Conservation (phyloP, 192 early-diverging fungal genomes). For the Piromyces sp. region DNA sequence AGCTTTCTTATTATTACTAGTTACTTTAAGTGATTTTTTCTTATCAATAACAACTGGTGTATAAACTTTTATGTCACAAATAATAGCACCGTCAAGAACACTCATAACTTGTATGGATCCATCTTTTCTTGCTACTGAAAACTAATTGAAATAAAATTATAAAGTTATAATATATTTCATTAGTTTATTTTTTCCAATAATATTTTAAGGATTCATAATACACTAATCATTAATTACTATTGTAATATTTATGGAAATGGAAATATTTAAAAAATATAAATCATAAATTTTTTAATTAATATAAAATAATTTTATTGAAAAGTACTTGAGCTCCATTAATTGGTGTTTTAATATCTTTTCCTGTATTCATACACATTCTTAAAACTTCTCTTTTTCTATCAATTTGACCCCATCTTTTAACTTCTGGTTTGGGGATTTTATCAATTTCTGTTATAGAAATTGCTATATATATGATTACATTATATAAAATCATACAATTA, state of each 20-base stretch:
- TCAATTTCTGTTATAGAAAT: neutral
- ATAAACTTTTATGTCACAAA: slow-evolving; percentile 8
- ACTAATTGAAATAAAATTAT: neutral
- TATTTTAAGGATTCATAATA: too few relatives aligned
- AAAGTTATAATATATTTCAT: too few relatives aligned
- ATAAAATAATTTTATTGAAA: neutral
- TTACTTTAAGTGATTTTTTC: slow-evolving; percentile 8
- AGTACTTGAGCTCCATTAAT: neutral
- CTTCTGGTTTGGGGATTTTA: neutral
- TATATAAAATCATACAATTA: too few relatives aligned
- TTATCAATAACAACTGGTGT: slow-evolving; percentile 1
- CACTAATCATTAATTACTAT: too few relatives aligned
- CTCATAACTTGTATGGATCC: slow-evolving; percentile 10
- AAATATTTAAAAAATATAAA: too few relatives aligned
- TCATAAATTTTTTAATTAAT: too few relatives aligned
- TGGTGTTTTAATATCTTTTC: neutral
- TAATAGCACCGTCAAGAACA: slow-evolving; percentile 10
- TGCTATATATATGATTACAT: neutral
- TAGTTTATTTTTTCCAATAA: too few relatives aligned
- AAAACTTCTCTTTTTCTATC: neutral
- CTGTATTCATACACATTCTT: neutral
- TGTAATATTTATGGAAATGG: too few relatives aligned
- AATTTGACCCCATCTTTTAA: neutral
- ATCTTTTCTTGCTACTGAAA: slow-evolving; percentile 7
- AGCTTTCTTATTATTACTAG: slow-evolving; percentile 12